Evolutionary conservation across 78 protist species (phyloP), one percentile per base, ranked within the genome.

Genomic region (Cavenderia fasciculata): DNA sequence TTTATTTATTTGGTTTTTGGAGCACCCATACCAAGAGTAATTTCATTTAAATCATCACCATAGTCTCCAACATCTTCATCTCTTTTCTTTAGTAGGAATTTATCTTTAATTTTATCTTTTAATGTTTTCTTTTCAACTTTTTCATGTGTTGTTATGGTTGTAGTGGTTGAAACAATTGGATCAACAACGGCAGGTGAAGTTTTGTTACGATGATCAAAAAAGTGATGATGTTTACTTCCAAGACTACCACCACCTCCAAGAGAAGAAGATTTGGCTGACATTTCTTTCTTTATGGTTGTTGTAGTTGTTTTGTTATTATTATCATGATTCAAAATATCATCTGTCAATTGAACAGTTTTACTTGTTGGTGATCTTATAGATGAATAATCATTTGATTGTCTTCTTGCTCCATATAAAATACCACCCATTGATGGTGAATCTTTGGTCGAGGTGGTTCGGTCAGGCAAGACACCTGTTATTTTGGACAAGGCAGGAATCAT

Each of bases 41-140:
- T 40, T 25, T 77, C 74, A 34, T 59, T 46, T 7, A 57, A n/a
- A 33, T 75, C 86, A 33, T 75, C 65, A 10, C 6, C 2, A 1
- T 57, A 57, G 6, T 18, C 25, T 27, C 6, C 11, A 23, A 19
- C 41, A n/a, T 36, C 33, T 65, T 34, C 19, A 54, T 59, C 68
- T 10, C 10, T 25, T 7, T 57, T 36, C 18, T 57, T 29, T 57
- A 4, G 12, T 5, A 19, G 1, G 10, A 59, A 47, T 57, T 74
- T 74, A 51, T 57, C 85, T 57, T 57, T 72, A 31, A 72, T 72
- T 36, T 16, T 31, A 16, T 72, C 59, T 52, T 47, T 46, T 23
- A 36, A 44, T 18, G 38, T 52, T 72, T 74, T 74, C 70, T 43
- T 66, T 8, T 23, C 23, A 43, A 23, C 11, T 5, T 23, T 3